phyloP scores from a whole-genome alignment of 2,329 filamentous ascomycete species.

The Metarhizium anisopliae region DNA sequence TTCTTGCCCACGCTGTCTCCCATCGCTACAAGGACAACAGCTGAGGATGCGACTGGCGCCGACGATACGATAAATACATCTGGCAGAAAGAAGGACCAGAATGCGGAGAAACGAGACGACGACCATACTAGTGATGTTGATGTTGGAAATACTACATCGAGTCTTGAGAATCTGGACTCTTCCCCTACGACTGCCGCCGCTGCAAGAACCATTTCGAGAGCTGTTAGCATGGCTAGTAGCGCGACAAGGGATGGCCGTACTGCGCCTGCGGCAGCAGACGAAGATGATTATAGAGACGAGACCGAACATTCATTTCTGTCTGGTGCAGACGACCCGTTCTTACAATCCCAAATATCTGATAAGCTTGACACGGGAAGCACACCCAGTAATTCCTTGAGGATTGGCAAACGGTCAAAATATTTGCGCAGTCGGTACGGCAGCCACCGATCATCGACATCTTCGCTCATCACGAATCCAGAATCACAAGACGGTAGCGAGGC shows the following conservation, averaged over 20 bases:
- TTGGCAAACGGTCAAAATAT: constrained; percentile 42
- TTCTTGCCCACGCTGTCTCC: constrained; percentile 52
- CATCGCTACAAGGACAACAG: constrained; percentile 35
- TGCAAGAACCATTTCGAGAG: constrained; percentile 43
- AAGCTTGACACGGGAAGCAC: constrained; percentile 36
- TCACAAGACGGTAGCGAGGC: constrained; percentile 59
- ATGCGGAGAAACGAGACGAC: constrained; percentile 4
- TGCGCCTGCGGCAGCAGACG: constrained; percentile 5
- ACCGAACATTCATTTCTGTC: constrained; percentile 20
- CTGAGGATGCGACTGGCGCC: constrained; percentile 25
- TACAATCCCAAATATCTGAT: constrained; percentile 24
- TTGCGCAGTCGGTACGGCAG: constrained; percentile 48
- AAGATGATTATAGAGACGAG: constrained; percentile 16
- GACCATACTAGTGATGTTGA: constrained; percentile 20
- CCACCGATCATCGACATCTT: constrained; percentile 52
- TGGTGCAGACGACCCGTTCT: constrained; percentile 16
- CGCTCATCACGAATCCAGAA: constrained; percentile 45
- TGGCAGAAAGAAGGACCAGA: constrained; percentile 21
- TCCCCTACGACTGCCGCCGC: constrained; percentile 48
- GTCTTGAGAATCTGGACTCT: constrained; percentile 44
- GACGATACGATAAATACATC: constrained; percentile 52
- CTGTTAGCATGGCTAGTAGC: constrained; percentile 35
- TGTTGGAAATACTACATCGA: constrained; percentile 35
- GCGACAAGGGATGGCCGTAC: constrained; percentile 1
- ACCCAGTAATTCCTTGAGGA: constrained; percentile 36